Evolutionary conservation across 371 early-diverging fungal genomes (phyloP), one percentile per base, ranked within the genome.

Genomic region (Massospora cicadina): DNA sequence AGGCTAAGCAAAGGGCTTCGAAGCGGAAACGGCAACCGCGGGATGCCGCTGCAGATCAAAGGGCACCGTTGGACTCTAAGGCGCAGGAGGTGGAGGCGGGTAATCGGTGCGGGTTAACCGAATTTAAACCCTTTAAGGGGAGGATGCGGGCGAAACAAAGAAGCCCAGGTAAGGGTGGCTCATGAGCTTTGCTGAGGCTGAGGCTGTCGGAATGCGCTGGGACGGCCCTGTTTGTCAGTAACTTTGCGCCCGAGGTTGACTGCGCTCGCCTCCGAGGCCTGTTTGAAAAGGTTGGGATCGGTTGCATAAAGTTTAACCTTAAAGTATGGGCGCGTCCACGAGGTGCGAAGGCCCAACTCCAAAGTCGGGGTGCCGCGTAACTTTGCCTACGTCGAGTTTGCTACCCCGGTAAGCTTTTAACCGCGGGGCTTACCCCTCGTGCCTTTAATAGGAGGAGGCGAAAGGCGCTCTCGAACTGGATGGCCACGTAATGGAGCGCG

Each of bases 391-490:
- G 60, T 59, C 21, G 29, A 59, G 60, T 59, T 59, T 29, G 2
- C 13, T 43, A 43, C 43, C 10, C 43, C 43, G 5, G 43, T 43
- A 43, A 43, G 43, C 17, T 43, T 43, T n/a, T n/a, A n/a, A n/a
- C n/a, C n/a, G n/a, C n/a, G 43, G 43, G 17, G 5, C 43, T 43
- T 10, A 10, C 17, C 43, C 10, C 43, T 43, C 5, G 43, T 17
- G 5, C 17, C 5, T 43, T 30, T 58, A 13, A 67, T 68, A 54
- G 70, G 70, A 27, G 68, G 66, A 17, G 78, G 72, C 60, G 2
- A 17, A 12, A 2, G 31, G 31, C 3, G 60, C 64, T 29, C 26
- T 64, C n/a, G 26, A 64, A 29, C 27, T 64, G 32, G 10, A 27
- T 30, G 55, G 43, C 2, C 64, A 64, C 55, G 23, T 54, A 10